phyloP scores from a whole-genome alignment of 371 early-diverging fungal genomes.

The Amoeboradix gromovi region DNA sequence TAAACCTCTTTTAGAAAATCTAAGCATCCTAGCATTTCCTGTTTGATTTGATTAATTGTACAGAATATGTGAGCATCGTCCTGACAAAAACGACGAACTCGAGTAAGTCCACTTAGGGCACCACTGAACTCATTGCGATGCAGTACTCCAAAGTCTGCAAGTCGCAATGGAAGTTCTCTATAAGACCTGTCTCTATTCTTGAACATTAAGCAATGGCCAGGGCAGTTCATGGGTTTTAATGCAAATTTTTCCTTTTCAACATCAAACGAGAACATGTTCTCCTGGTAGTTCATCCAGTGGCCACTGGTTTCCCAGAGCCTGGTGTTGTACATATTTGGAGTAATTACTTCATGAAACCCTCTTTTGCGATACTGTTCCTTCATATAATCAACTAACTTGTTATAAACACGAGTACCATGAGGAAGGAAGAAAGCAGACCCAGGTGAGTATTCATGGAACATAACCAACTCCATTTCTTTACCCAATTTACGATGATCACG shows the following conservation, averaged over 20 bases:
- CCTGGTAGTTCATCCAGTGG: constrained; percentile 94
- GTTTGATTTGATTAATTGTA: constrained; percentile 38
- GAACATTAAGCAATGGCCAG: constrained; percentile 97
- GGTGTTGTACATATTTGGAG: constrained; percentile 84
- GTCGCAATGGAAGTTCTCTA: constrained; percentile 84
- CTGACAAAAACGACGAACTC: constrained; percentile 98
- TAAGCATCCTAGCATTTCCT: constrained; percentile 48
- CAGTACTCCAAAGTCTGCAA: constrained; percentile 96
- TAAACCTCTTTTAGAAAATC: constrained; percentile 69
- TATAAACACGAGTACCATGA: constrained; percentile 83
- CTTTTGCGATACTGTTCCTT: constrained; percentile 62
- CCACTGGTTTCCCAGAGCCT: constrained; percentile 94
- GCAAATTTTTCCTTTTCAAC: constrained; percentile 64
- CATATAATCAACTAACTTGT: constrained; percentile 62
- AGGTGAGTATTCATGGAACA: constrained; percentile 84
- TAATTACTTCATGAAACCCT: constrained; percentile 81
- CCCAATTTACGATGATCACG: constrained; percentile 96
- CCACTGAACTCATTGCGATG: constrained; percentile 97
- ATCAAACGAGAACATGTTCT: constrained; percentile 90
- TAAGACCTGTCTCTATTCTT: constrained; percentile 65
- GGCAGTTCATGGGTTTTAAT: constrained; percentile 99
- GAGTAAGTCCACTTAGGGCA: constrained; percentile 82
- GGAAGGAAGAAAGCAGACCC: constrained; percentile 93
- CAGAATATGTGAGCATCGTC: constrained; percentile 99
- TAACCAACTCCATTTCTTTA: constrained; percentile 54